Evolutionary conservation across 805 yeast species (phyloP).

Genomic region (Candida alai): DNA sequence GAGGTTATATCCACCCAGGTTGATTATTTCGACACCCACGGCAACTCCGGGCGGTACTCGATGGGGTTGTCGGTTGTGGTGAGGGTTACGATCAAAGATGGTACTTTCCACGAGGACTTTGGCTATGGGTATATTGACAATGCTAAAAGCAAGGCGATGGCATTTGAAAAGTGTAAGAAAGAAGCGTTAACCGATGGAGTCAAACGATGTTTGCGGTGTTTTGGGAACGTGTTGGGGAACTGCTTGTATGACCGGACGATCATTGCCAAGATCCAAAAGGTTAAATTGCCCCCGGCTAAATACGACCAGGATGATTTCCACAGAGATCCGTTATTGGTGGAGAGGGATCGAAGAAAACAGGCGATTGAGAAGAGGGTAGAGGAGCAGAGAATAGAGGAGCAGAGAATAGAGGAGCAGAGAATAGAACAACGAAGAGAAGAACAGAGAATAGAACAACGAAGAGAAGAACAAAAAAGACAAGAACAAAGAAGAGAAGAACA

Average conservation of each 20-base stretch:
- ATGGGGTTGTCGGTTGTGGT: constrained; percentile 72
- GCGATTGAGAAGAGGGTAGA: constrained; percentile 4
- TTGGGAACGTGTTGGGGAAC: constrained; percentile 78
- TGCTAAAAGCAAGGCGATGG: constrained; percentile 64
- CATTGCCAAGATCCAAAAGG: constrained; percentile 46
- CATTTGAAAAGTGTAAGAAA: constrained; percentile 76
- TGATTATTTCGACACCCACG: constrained; percentile 65
- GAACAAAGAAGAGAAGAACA: constrained; percentile 1
- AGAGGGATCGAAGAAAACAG: constrained; percentile 22
- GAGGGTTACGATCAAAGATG: constrained; percentile 71
- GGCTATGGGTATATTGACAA: constrained; percentile 77
- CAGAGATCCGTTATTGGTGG: constrained; percentile 32
- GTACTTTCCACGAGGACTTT: constrained; percentile 73
- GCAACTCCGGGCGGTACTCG: constrained; percentile 48
- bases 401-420: constrained; percentile 3
- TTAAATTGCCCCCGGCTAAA: constrained; percentile 29
- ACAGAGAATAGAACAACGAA: background rate
- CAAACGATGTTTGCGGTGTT: constrained; percentile 73
- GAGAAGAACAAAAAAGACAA: background rate
- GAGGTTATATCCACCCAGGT: constrained; percentile 63
- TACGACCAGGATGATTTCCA: constrained; percentile 30
- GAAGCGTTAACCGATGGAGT: constrained; percentile 84
- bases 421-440: constrained; percentile 1
- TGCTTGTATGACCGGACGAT: constrained; percentile 78
- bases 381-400: constrained; percentile 1